Evolutionary conservation across 352 stramenopile species (phyloP), one percentile per base, ranked within the genome.

Genomic region (Phytophthora brassicae): DNA sequence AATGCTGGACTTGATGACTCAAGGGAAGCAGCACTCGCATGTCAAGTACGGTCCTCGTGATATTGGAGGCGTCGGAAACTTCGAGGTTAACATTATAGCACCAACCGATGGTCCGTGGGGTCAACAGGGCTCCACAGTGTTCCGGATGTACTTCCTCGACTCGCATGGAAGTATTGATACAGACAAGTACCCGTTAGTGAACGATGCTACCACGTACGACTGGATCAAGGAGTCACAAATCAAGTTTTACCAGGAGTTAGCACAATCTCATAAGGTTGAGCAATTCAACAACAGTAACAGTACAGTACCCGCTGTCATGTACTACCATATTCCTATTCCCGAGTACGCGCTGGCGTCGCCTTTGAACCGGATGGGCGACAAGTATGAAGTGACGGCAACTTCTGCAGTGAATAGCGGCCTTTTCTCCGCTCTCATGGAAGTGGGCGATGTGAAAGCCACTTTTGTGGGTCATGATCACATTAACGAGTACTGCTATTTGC

Each of bases 141-240:
- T 89, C 31, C 77, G 74, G 26, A 85, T 90, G 79, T 90, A 90
- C 68, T 89, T 90, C 46, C 58, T 90, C 20, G 81, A 90, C 49
- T 89, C 77, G 2, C 60, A 75, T 36, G 60, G 50, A 6, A 68
- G 64, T 17, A 72, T 80, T 4, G 53, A 85, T 55, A 64, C 48
- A 4, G 12, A 39, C 1, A 64, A 48, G 8, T 75, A 72, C 28
- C 74, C 68, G 22, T 57, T 69, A 28, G 48, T 79, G 5, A 53
- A 63, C 42, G 43, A 75, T 60, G 6, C 23, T 48, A 51, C 23
- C 39, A 58, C 39, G 17, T 81, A 84, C 53, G 75, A 84, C 52
- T 82, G 67, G 65, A 72, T 88, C 60, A 81, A 79, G 64, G 60
- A 64, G 41, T 65, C 56, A 19, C 78, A 85, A 54, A 66, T 85